Percentiles rank a stretch among this genome's conserved stretches.
Evolutionary conservation across 2,329 filamentous ascomycete genomes (phyloP).

Genomic region (Lasiodiplodia hormozganensis): DNA sequence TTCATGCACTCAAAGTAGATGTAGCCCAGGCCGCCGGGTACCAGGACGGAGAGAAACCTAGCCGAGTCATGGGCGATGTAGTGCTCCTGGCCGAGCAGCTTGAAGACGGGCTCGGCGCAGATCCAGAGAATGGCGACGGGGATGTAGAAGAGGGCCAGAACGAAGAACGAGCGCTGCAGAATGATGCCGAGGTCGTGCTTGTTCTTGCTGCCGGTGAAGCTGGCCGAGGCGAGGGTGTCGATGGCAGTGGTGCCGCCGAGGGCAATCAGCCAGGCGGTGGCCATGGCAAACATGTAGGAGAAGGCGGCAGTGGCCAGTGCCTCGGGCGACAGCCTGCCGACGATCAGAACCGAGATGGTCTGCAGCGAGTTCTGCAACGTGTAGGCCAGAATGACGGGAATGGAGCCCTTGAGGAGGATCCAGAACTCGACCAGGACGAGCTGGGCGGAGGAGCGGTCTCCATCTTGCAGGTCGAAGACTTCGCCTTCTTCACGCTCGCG

Average conservation of each 20-base stretch:
- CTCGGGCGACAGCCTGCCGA: constrained; percentile 79
- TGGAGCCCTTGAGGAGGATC: constrained; percentile 70
- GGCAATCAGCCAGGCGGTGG: constrained; percentile 84
- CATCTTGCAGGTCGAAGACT: constrained; percentile 47
- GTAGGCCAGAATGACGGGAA: constrained; percentile 84
- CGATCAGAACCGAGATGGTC: constrained; percentile 80
- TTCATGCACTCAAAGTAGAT: constrained; percentile 84
- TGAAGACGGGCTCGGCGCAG: constrained; percentile 76
- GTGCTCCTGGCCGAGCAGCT: constrained; percentile 76
- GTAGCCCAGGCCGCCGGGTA: constrained; percentile 84
- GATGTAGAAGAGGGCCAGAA: constrained; percentile 75
- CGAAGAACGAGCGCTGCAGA: constrained; percentile 76
- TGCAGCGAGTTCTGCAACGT: constrained; percentile 86
- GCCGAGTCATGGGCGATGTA: constrained; percentile 77
- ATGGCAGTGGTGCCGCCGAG: constrained; percentile 86
- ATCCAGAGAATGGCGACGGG: constrained; percentile 77
- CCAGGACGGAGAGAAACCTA: constrained; percentile 73
- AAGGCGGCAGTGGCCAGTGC: constrained; percentile 83
- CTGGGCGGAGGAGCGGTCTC: constrained; percentile 41
- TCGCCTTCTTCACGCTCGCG: constrained; percentile 49
- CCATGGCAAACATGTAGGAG: constrained; percentile 93
- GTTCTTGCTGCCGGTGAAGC: constrained; percentile 81
- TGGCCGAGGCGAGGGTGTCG: constrained; percentile 82
- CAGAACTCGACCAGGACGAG: constrained; percentile 66
- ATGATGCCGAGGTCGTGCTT: constrained; percentile 80